Evolutionary conservation across 768 basidiomycete species (phyloP), one percentile per base, ranked within the genome.

Genomic region (Kwoniella shandongensis): DNA sequence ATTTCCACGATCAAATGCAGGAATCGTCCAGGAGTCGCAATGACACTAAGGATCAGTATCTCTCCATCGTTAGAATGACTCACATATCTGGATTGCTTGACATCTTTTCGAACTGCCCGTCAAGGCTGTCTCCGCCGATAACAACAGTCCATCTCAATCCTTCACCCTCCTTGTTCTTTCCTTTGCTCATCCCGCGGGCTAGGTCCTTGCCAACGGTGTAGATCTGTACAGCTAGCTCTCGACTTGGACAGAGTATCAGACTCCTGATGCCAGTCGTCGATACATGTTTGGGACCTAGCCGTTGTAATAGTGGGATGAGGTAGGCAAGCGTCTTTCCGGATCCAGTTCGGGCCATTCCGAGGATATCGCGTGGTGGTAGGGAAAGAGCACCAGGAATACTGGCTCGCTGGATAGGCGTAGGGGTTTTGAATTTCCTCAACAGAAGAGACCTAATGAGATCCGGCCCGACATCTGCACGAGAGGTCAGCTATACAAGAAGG

Each of bases 321-420:
- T 93, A 99, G 18, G 94, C 94, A 32, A 99, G 83, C 10, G 93
- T 93, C 79, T 98, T 98, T 58, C 96, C 96, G 1, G 92, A 96
- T 39, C 96, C 96, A 3, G 96, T 99, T 35, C 96, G 84, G 35
- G 96, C 94, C 96, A 98, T 99, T 39, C 91, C 94, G 13, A 98
- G 91, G 13, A 99, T 84, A 78, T 96, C 93, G 50, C 88, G 81
- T 8, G 92, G 91, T 38, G 93, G 91, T 39, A 83, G 84, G 12
- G 86, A 77, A 36, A 98, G 83, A 39, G 96, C 83, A 18, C 86
- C 80, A 5, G 96, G 96, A 42, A 99, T 89, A 2, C 91, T 80
- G 22, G 88, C 82, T 5, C 94, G 85, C 76, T 99, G 96, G 47
- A 99, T 98, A 0, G 96, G 96, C 0, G 96, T 99, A 13, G 96